Percentiles rank a stretch among this genome's conserved stretches.
Conservation (phyloP, 192 early-diverging fungal species). For the Mortierella antarctica region DNA sequence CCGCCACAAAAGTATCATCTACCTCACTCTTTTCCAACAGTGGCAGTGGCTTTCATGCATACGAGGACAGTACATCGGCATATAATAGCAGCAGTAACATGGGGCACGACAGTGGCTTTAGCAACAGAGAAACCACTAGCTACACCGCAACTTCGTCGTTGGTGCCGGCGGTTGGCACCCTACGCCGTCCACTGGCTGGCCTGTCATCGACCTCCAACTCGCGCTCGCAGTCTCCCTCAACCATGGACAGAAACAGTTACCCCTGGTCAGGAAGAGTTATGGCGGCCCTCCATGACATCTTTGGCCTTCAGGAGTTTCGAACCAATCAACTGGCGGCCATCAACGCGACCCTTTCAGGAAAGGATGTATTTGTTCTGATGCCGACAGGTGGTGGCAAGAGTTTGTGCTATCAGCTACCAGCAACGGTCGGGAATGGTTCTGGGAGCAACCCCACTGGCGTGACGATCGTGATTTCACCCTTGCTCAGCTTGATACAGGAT, state of each 20-base stretch:
- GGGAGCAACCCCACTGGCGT: slow-evolving; percentile 74
- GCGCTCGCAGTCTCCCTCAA: slow-evolving; percentile 2
- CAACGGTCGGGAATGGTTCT: slow-evolving; percentile 61
- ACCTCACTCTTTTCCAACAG: no score
- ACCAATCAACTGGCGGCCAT: slow-evolving; percentile 90
- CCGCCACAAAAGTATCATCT: no score
- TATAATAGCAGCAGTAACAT: not conserved
- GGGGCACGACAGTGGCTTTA: not conserved
- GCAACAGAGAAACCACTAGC: not conserved
- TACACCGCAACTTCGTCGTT: not conserved
- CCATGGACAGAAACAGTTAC: slow-evolving; percentile 31
- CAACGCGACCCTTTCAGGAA: slow-evolving; percentile 82
- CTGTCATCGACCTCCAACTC: not conserved
- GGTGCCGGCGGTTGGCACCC: not conserved
- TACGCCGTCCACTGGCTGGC: not conserved
- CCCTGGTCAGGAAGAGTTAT: slow-evolving; percentile 81
- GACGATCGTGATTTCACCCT: slow-evolving; percentile 91
- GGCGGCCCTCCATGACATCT: slow-evolving; percentile 73
- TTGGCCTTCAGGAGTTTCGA: slow-evolving; percentile 82
- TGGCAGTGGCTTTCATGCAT: no score
- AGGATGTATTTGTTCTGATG: slow-evolving; percentile 96
- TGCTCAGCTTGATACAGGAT: slow-evolving; percentile 95
- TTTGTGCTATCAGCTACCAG: slow-evolving; percentile 93
- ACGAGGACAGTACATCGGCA: no score
- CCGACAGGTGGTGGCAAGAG: slow-evolving; percentile 97